A percentile compares a stretch with the other conserved stretches of the same genome.
Evolutionary conservation across 2,329 filamentous ascomycete species (phyloP).

Genomic region (Cyclaneusma minus): DNA sequence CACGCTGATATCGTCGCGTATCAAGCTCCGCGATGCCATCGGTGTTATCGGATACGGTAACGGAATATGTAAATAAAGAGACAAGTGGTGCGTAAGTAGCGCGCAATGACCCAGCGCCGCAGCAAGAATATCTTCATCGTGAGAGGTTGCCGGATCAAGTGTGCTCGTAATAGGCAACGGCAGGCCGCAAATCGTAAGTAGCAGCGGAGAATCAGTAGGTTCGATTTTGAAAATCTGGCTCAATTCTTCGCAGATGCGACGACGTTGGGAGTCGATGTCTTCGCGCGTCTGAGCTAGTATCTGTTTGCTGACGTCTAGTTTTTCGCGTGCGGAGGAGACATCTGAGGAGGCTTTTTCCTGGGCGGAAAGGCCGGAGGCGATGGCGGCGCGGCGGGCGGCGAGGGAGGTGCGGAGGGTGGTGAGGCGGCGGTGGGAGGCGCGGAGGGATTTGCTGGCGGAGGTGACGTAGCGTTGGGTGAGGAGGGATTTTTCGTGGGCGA

Average conservation of each 20-base stretch:
- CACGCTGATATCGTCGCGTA: slow-evolving; percentile 58
- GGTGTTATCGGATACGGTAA: slow-evolving; percentile 68
- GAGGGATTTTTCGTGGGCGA: slow-evolving; percentile 31
- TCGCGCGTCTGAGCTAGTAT: slow-evolving; percentile 42
- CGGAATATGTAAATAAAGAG: slow-evolving; percentile 65
- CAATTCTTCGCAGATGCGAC: slow-evolving; percentile 77
- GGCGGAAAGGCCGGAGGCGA: slow-evolving; percentile 42
- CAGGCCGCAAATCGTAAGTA: slow-evolving; percentile 71
- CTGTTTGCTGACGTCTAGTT: slow-evolving; percentile 38
- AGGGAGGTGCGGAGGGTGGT: slow-evolving; percentile 56
- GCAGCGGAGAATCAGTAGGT: slow-evolving; percentile 46
- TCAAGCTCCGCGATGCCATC: slow-evolving; percentile 58
- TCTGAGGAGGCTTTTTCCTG: slow-evolving; percentile 44
- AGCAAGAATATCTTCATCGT: slow-evolving; percentile 55
- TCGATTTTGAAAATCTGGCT: slow-evolving; percentile 67
- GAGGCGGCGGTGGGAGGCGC: slow-evolving; percentile 42
- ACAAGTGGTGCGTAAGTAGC: slow-evolving; percentile 58
- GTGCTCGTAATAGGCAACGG: slow-evolving; percentile 67
- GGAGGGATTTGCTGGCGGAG: slow-evolving; percentile 50
- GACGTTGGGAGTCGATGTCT: slow-evolving; percentile 68
- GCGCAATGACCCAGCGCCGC: slow-evolving; percentile 72
- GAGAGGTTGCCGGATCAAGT: slow-evolving; percentile 36
- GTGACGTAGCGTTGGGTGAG: slow-evolving; percentile 39
- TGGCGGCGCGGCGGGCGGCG: slow-evolving; percentile 46
- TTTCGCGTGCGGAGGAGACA: slow-evolving; percentile 42